Base-by-base conservation (phyloP, 2,329 filamentous ascomycete genomes). In the Pseudocercospora ulei region DNA sequence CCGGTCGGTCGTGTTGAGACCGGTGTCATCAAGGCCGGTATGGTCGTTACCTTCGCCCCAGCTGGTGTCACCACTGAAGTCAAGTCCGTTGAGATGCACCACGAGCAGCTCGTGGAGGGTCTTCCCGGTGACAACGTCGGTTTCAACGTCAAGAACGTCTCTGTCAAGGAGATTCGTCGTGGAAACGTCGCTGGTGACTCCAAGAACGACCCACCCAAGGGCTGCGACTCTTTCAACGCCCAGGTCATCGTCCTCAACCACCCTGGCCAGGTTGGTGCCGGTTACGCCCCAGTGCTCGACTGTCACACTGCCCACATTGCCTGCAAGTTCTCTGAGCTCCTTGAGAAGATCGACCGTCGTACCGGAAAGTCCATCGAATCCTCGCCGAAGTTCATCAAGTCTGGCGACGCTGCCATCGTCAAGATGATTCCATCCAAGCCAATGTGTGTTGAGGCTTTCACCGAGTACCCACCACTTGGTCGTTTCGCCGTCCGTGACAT, bases 101-200 rank as follows among this genome's bases (percentile, higher is more conserved):
- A 96, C 86, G 85, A 95, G 78, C 87, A 95, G 82, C 87, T 98
- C 60, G 49, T 67, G 55, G 81, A 94, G 78, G 90, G 90, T 83
- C 65, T 83, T 56, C 90, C 90, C 65, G 90, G 90, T 80, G 90
- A 98, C 84, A 98, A 98, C 78, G 90, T 98, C 69, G 90, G 90
- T 63, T 98, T 98, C 87, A 98, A 98, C 84, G 88, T 98, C 75
- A 98, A 98, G 87, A 98, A 98, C 90, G 90, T 98, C 64, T 96
- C 90, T 71, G 90, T 98, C 75, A 98, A 98, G 87, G 90, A 98
- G 70, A 94, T 98, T 66, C 90, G 90, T 73, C 90, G 90, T 93
- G 90, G 90, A 66, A 96, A 98, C 81, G 90, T 98, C 62, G 83
- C 83, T 63, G 85, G 86, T 85, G 90, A 98, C 85, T 88, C 84